Conservation (phyloP, 75 land plant species). For the Larix kaempferi region DNA sequence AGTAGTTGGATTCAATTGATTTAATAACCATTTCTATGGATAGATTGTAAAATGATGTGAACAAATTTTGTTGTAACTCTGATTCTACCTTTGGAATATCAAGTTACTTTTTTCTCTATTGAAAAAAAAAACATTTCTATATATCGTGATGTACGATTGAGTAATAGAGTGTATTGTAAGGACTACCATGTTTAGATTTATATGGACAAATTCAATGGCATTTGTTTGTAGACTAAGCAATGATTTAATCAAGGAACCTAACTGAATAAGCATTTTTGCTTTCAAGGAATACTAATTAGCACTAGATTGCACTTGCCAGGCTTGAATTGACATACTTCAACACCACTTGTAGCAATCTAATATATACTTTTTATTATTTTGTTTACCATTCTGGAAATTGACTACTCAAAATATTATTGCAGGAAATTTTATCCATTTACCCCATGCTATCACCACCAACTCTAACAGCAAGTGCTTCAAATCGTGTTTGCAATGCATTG, state of each 20-base stretch:
- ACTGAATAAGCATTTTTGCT: background rate
- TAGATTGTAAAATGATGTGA: no score
- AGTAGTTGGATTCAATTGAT: no score
- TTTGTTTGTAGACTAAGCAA: background rate
- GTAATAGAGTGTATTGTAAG: background rate
- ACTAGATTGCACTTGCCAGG: background rate
- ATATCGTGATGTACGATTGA: background rate
- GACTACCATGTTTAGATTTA: background rate
- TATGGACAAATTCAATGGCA: background rate
- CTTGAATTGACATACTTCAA: background rate
- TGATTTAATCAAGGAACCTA: background rate
- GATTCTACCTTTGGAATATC: no score
- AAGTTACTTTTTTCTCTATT: no score
- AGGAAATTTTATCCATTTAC: slow-evolving; percentile 89
- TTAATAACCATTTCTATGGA: no score
- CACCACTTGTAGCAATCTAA: background rate
- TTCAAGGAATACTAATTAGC: background rate
- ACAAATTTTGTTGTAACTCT: no score
- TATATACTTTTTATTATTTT: background rate
- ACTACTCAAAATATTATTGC: slow-evolving; percentile 13
- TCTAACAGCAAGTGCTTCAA: slow-evolving; percentile 84
- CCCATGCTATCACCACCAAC: slow-evolving; percentile 92
- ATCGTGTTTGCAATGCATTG: slow-evolving; percentile 97
- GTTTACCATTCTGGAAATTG: background rate
- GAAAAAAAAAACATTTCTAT: no score